Conservation (phyloP, 2,329 filamentous ascomycete species). For the Clonostachys sp. region DNA sequence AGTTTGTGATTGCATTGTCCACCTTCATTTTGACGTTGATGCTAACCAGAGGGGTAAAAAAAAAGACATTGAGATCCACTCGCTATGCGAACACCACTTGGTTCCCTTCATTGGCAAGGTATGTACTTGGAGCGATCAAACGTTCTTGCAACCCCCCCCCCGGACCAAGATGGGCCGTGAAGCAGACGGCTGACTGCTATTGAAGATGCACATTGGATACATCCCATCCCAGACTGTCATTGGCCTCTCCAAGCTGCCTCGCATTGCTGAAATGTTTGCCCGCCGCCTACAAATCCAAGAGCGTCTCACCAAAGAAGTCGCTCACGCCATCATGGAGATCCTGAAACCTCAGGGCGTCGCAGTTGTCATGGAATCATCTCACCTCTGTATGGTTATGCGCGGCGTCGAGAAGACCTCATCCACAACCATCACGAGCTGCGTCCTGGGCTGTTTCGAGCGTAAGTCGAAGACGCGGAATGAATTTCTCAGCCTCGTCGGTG, state of each 20-base stretch:
- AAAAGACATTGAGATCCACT: constrained; percentile 64
- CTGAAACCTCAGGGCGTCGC: constrained; percentile 91
- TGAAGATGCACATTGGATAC: constrained; percentile 93
- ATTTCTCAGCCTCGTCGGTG: constrained; percentile 75
- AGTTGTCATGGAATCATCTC: constrained; percentile 95
- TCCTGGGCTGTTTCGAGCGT: constrained; percentile 91
- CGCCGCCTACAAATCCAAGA: constrained; percentile 94
- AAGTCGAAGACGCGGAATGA: constrained; percentile 94
- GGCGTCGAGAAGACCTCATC: constrained; percentile 91
- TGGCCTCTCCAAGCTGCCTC: constrained; percentile 89
- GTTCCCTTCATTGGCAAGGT: constrained; percentile 96
- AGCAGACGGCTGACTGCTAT: constrained; percentile 23
- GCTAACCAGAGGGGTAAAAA: not conserved
- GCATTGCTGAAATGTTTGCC: constrained; percentile 96
- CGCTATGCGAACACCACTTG: constrained; percentile 93
- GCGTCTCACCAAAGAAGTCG: constrained; percentile 91
- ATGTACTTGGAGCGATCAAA: constrained; percentile 10
- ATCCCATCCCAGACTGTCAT: constrained; percentile 90
- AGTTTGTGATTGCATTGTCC: constrained; percentile 53
- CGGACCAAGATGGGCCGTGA: not conserved
- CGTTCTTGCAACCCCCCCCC: not conserved
- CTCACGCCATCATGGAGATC: constrained; percentile 87
- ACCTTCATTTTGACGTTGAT: not conserved
- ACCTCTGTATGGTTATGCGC: constrained; percentile 98
- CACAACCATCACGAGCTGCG: constrained; percentile 91